Evolutionary conservation across 1,284 basidiomycete genomes (phyloP).

Genomic region (Trichosporon sp.): DNA sequence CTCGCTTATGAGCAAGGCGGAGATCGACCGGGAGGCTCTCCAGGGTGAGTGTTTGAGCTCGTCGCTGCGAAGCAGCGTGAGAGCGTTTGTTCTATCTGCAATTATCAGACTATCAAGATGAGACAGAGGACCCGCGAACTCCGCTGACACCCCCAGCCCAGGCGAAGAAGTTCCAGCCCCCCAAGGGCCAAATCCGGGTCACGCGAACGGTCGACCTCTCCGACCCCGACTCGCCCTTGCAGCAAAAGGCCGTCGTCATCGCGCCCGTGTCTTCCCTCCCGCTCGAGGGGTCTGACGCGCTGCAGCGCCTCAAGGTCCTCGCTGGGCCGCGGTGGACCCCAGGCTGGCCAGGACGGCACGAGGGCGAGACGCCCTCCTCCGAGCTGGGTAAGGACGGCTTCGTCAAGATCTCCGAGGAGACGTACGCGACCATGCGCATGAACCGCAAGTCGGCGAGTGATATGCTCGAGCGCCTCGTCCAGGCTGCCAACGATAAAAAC

Average conservation of each 20-base stretch:
- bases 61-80: neutral
- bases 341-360: conserved; percentile 53
- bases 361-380: conserved; percentile 17
- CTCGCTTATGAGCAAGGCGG: conserved; percentile 71
- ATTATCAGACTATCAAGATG: no score
- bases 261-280: conserved; percentile 67
- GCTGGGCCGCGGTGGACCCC: conserved; percentile 77
- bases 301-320: conserved; percentile 72
- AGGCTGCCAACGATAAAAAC: conserved; percentile 60
- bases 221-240: conserved; percentile 60
- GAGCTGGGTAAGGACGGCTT: conserved; percentile 60
- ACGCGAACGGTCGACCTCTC: conserved; percentile 71
- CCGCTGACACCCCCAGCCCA: conserved; percentile 56
- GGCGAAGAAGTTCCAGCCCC: conserved; percentile 66
- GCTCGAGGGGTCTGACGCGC: conserved; percentile 57
- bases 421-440: conserved; percentile 67
- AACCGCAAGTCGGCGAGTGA: conserved; percentile 84
- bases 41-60: conserved; percentile 57
- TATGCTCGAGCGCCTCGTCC: conserved; percentile 63
- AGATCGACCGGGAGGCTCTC: conserved; percentile 73
- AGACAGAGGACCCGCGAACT: neutral
- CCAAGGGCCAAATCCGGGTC: conserved; percentile 57
- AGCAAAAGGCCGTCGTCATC: conserved; percentile 62
- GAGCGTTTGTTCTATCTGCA: no score
- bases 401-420: conserved; percentile 78